These are phyloP conservation scores for Coniochaeta pulveracea DNA, from an alignment of 2,329 filamentous ascomycete genomes.

Conservation along the genomic window DNA sequence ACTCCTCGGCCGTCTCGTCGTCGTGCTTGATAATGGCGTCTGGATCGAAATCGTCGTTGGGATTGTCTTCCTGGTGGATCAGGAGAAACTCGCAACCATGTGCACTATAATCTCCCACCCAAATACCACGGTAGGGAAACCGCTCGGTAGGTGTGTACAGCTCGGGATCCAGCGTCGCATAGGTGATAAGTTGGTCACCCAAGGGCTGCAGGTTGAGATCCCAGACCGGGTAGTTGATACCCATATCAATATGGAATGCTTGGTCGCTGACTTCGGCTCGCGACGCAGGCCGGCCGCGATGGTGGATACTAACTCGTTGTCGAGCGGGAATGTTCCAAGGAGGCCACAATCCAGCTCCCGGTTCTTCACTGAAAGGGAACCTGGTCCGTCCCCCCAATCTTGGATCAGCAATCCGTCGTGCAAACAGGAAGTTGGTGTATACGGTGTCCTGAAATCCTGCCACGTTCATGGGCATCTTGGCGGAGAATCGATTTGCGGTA, in stretches of 20 bases:
- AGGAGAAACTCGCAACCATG: constrained; percentile 86
- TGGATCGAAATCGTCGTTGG: constrained; percentile 28
- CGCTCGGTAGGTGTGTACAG: constrained; percentile 71
- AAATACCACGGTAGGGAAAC: constrained; percentile 83
- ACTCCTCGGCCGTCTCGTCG: constrained; percentile 33
- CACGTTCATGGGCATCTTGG: constrained; percentile 43
- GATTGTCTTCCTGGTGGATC: constrained; percentile 60
- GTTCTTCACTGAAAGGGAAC: too few species aligned
- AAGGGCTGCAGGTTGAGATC: too few species aligned
- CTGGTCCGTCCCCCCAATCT: too few species aligned
- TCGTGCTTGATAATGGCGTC: constrained; percentile 26
- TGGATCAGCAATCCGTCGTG: too few species aligned
- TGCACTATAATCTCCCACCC: constrained; percentile 79
- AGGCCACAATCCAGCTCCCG: too few species aligned
- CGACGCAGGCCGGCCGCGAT: too few species aligned
- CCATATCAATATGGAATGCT: constrained; percentile 64
- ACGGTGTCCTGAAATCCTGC: constrained; percentile 33
- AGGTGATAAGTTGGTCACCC: constrained; percentile 50
- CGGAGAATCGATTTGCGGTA: constrained; percentile 30
- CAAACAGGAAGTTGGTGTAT: constrained; percentile 58
- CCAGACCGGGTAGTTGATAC: too few species aligned
- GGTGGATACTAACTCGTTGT: too few species aligned
- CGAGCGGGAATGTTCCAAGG: too few species aligned
- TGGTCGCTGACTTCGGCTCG: constrained; percentile 53
- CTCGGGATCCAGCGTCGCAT: constrained; percentile 57